Conservation (phyloP, 306 rosid genomes). For the Corylus americana region DNA sequence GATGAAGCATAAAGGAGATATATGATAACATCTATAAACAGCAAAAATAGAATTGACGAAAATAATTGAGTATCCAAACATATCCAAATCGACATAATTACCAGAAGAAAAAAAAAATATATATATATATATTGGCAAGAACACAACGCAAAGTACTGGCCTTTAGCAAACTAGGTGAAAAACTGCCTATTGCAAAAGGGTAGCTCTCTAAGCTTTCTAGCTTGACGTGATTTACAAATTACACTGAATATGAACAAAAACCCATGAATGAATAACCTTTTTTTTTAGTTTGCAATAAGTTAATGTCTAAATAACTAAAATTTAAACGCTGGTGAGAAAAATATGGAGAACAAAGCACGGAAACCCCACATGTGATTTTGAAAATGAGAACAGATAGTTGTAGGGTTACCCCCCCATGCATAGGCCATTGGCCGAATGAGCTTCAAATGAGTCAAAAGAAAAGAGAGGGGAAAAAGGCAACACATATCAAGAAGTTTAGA, state of each 20-base stretch:
- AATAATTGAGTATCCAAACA: neutral
- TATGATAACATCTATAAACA: neutral
- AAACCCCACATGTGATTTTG: no score
- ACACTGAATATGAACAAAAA: no score
- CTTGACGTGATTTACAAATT: neutral
- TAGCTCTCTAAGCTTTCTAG: neutral
- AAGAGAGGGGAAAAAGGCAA: neutral
- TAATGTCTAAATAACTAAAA: neutral
- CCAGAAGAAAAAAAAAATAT: no score
- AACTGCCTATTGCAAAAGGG: neutral
- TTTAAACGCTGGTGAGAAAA: neutral
- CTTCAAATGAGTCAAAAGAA: neutral
- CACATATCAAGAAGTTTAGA: neutral
- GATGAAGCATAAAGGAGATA: neutral
- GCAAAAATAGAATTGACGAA: neutral
- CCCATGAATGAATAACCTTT: no score
- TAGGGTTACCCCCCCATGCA: no score
- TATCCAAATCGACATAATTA: neutral
- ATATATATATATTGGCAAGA: neutral
- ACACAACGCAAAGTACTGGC: neutral
- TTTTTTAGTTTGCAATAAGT: neutral
- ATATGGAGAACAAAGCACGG: no score
- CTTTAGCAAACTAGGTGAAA: neutral
- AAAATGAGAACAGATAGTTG: no score
- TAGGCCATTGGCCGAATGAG: neutral